Conservation (phyloP, 225 moss, liverwort and hornwort species). For the Rhytidiadelphus loreus region DNA sequence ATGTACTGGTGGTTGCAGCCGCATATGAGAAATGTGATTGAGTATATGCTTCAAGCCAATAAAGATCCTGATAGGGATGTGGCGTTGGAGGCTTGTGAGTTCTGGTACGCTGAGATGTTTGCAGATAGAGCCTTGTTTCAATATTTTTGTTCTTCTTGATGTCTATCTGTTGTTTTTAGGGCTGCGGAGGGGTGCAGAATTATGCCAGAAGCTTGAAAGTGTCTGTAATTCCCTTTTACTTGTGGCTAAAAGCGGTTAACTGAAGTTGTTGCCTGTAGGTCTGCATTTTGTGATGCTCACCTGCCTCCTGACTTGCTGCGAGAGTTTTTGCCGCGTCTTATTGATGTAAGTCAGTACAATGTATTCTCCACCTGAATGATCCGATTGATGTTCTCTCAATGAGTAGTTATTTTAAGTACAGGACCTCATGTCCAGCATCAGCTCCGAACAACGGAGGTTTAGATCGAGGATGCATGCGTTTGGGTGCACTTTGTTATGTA, state of each 20-base stretch:
- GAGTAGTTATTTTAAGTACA: not conserved
- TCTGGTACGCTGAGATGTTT: constrained; percentile 55
- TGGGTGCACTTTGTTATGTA: not conserved
- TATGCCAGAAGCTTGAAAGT: not conserved
- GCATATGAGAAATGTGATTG: constrained; percentile 91
- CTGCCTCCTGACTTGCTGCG: constrained; percentile 74
- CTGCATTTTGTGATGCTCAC: constrained; percentile 94
- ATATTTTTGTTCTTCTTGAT: not conserved
- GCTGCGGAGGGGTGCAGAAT: not conserved
- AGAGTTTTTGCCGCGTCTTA: constrained; percentile 82
- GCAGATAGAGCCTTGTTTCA: not conserved
- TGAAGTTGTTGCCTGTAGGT: constrained; percentile 39
- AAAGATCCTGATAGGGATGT: constrained; percentile 91
- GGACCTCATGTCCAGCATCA: not conserved
- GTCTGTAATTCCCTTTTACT: not conserved
- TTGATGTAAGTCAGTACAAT: constrained; percentile 53
- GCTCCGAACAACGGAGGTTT: not conserved
- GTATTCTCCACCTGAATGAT: constrained; percentile 1
- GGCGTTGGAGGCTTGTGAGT: constrained; percentile 97
- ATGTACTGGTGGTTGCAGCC: constrained; percentile 55
- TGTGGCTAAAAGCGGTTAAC: not conserved
- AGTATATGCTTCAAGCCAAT: constrained; percentile 98
- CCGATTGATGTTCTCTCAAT: not conserved
- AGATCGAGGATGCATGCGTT: not conserved
- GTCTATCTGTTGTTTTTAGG: not conserved